Base-by-base conservation (phyloP, 768 basidiomycete species). In the Mycena metata region DNA sequence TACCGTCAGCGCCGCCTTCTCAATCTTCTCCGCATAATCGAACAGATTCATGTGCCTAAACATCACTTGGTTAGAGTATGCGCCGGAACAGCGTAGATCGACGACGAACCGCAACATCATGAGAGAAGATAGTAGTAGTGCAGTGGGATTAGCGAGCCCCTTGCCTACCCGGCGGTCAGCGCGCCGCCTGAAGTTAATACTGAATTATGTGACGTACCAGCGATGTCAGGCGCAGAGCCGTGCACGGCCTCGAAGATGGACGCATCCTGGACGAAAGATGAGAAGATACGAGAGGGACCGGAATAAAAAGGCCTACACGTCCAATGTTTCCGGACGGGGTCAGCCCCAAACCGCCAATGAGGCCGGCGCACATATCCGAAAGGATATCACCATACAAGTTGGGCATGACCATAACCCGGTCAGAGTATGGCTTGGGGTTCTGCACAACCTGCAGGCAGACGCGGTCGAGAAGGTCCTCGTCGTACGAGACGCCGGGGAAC, bases 381-480 rank as follows among this genome's bases (percentile, higher is more conserved):
- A 98, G 83, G 77, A 98, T 98, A 79, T 96, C 96, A 77, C 93
- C 95, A 75, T 95, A 96, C 69, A 99, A 83, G 85, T 99, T 99
- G 60, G 98, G 98, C 96, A 99, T 99, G 73, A 99, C 98, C 97
- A 99, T 99, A 71, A 99, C 97, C 56, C 96, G 92, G 83, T 98
- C 96, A 42, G 94, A 87, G 83, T 90, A 99, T 9, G 98, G 98
- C 74, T 81, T 84, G 24, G 98, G 98, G 82, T 99, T 96, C 78
- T 94, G 93, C 36, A 95, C 94, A 75, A 99, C 88, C 91, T 96
- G 73, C 60, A 99, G 86, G 83, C 98, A 99, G 72, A 93, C 97
- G 72, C 97, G 91, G 80, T 99, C 98, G 67, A 99, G 86, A 55
- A 99, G 87, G 79, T 99, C 98, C 79, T 99, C 98, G 77, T 98